Conservation (phyloP, 331 rosid species). For the Spiraea crenata region DNA sequence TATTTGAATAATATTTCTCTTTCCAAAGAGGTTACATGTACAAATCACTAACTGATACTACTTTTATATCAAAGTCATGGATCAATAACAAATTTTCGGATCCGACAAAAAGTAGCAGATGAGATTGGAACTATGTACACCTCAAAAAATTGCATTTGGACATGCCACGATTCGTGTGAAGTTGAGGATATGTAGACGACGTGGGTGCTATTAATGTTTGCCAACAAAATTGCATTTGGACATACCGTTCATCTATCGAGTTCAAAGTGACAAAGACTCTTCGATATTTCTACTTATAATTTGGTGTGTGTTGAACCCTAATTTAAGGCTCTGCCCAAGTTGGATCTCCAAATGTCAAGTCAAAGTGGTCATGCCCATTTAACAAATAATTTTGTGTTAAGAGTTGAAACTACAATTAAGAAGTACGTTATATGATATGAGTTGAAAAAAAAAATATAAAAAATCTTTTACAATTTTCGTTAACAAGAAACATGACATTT, state of each 20-base stretch:
- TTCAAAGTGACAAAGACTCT: background rate
- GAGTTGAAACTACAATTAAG: too few relatives aligned
- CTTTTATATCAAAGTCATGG: background rate
- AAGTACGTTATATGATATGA: background rate
- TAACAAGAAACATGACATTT: too few relatives aligned
- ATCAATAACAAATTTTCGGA: background rate
- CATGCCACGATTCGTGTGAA: background rate
- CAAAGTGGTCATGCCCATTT: background rate
- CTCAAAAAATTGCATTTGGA: background rate
- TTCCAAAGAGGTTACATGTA: too few relatives aligned
- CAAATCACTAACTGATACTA: too few relatives aligned
- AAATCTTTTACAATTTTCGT: too few relatives aligned
- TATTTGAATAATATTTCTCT: too few relatives aligned
- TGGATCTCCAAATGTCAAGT: constrained; percentile 6
- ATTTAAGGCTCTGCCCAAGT: background rate
- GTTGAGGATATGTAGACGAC: background rate
- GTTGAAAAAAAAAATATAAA: background rate
- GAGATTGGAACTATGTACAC: background rate
- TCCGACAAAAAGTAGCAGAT: background rate
- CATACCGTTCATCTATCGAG: background rate
- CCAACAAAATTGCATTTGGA: background rate
- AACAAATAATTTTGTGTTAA: background rate
- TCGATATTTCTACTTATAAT: background rate
- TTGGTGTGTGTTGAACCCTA: background rate
- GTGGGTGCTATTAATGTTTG: background rate